These are phyloP conservation scores for Boletus mariae DNA, from an alignment of 1,284 basidiomycete genomes.

Conservation along the genomic window DNA sequence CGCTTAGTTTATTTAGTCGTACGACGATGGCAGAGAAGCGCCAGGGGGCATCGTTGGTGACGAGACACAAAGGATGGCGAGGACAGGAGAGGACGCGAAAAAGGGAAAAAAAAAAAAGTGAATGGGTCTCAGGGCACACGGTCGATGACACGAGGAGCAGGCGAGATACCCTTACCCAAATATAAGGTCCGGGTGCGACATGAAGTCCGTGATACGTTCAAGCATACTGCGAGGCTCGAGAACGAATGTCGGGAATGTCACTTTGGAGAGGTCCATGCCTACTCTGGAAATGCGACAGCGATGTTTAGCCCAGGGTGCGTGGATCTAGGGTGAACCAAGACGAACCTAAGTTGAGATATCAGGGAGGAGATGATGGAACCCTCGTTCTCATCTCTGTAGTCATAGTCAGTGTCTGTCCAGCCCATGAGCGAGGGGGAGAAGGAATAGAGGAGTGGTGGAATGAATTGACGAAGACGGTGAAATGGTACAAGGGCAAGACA, in stretches of 20 bases:
- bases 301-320: background rate
- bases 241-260: constrained; percentile 93
- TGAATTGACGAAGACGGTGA: background rate
- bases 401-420: constrained; percentile 26
- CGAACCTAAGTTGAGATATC: constrained; percentile 81
- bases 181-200: constrained; percentile 97
- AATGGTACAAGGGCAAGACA: constrained; percentile 23
- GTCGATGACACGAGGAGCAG: constrained; percentile 13
- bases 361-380: constrained; percentile 76
- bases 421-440: constrained; percentile 21
- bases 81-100: background rate
- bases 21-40: background rate
- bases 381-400: constrained; percentile 68
- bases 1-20: constrained; percentile 35
- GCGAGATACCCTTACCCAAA: constrained; percentile 69
- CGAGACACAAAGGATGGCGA: background rate
- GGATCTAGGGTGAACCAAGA: constrained; percentile 2
- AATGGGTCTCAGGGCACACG: constrained; percentile 17
- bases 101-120: constrained; percentile 1
- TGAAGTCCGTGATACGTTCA: constrained; percentile 97
- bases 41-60: background rate
- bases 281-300: constrained; percentile 46
- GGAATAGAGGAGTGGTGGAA: background rate
- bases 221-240: constrained; percentile 92
- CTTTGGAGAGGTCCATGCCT: constrained; percentile 94